Base-by-base conservation (phyloP, 148 eudicot genomes). In the Drosera capensis region DNA sequence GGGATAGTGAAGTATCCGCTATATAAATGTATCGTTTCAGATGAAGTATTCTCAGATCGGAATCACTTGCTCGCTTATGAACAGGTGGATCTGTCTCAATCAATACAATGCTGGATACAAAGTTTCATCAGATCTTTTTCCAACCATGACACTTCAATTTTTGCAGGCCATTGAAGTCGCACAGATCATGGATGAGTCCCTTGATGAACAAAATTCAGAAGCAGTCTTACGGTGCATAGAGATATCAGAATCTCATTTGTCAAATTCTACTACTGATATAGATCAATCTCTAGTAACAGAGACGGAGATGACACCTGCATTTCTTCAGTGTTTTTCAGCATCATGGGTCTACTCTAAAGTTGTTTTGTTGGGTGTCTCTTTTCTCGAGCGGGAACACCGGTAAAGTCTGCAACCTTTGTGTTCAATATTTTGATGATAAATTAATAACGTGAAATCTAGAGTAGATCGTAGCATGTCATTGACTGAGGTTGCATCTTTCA, bases 261-360 rank as follows among this genome's bases (percentile, higher is more conserved):
- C 68, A 40, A 59, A 54, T 57, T 52, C 71, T 65, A 48, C 47
- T 17, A 46, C 36, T 26, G 40, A 20, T 45, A 50, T 37, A 39
- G 28, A 12, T 24, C 56, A 55, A 56, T 40, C 75, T 25, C 57
- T 60, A 43, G 46, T 63, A 22, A 21, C 65, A 49, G 65, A 51
- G 45, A 30, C 70, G 36, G 23, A 43, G 31, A n/a, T n/a, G n/a
- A n/a, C n/a, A n/a, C 67, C 50, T 40, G 28, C 79, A 23, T 78
- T 72, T 63, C 71, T 74, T 25, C 62, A 64, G 47, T 67, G 73
- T 65, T 80, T 84, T 59, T 74, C 94, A 25, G 81, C 92, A 55
- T 64, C 71, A 5, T 83, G 87, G 92, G 80, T 83, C 49, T 77
- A 87, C 59, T 87, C 94, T 34, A 87, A 79, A 65, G 80, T 67